phyloP scores from a whole-genome alignment of 768 basidiomycete species.

The Phanerochaete sordida region DNA sequence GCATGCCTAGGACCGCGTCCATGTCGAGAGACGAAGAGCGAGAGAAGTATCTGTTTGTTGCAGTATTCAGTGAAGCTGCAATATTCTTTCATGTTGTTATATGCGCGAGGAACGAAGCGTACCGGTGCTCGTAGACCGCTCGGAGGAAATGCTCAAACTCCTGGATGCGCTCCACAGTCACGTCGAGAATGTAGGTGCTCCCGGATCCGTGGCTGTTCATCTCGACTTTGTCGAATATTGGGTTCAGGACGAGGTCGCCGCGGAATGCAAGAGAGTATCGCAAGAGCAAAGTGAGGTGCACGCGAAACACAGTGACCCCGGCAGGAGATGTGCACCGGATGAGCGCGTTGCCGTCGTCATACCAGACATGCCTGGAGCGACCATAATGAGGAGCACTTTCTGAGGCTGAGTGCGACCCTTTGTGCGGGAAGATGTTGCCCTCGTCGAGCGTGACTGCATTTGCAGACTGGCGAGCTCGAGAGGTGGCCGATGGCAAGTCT shows the following conservation, averaged over 20 bases:
- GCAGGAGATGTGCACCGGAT: not conserved
- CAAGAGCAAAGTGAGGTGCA: not conserved
- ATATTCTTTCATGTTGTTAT: no score
- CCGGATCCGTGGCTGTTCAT: not conserved
- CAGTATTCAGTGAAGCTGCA: no score
- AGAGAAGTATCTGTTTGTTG: not conserved
- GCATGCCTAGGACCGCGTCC: not conserved
- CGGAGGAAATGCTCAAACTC: not conserved
- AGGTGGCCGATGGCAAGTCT: no score
- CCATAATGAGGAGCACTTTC: not conserved
- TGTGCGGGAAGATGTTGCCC: no score
- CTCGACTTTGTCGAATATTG: not conserved
- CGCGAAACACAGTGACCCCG: not conserved
- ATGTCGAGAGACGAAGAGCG: not conserved
- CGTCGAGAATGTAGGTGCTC: not conserved
- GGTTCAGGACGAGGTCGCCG: not conserved
- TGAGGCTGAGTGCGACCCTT: not conserved
- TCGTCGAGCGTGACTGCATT: no score
- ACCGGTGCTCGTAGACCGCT: not conserved
- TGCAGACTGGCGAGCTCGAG: no score
- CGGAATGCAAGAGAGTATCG: not conserved
- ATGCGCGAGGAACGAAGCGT: not conserved
- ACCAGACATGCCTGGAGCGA: not conserved
- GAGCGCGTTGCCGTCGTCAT: not conserved
- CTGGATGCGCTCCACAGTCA: not conserved